Evolutionary conservation across 805 yeast genomes (phyloP), one percentile per base, ranked within the genome.

Genomic region (Jamesozyma spencerorum): DNA sequence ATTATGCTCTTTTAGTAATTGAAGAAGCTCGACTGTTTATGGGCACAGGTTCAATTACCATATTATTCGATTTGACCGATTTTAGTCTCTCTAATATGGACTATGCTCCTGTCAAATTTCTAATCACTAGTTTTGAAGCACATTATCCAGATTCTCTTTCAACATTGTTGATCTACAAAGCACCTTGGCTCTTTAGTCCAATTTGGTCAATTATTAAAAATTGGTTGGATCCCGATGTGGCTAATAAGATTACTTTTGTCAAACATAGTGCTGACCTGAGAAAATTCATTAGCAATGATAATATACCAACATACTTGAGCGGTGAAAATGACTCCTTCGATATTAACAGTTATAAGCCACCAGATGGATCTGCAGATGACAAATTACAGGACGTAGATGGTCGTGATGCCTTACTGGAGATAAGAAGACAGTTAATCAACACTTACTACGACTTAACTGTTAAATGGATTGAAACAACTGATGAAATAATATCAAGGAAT

Each of bases 161-260:
- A 14, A 75, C 75, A 41, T 66, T 92, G 39, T 73, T 86, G 49
- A 82, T 92, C 45, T 95, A 86, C 66, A 83, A 84, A 53, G 97
- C 98, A 0, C 98, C 98, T 20, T 87, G 97, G 97, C 77, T 92
- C 40, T 92, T 92, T 66, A 77, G 84, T 38, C 90, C 96, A 18
- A 85, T 90, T 44, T 92, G 98, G 97, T 82, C 80, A 50, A 76
- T 90, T 50, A 78, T 92, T 53, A 86, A 85, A 62, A 79, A 81
- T 52, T 90, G 97, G 97, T 69, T 90, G 42, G 97, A 92, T 58
- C 97, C 97, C 2, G 96, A 85, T 18, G 97, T 90, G 41, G 95
- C 96, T 0, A 72, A 90, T 19, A 90, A 90, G 63, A 85, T 92
- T 52, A 74, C 76, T 34, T 92, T 90, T 64, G 84, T 95, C 18